Evolutionary conservation across 768 basidiomycete genomes (phyloP).

Genomic region (Calocybe gangraenosa): DNA sequence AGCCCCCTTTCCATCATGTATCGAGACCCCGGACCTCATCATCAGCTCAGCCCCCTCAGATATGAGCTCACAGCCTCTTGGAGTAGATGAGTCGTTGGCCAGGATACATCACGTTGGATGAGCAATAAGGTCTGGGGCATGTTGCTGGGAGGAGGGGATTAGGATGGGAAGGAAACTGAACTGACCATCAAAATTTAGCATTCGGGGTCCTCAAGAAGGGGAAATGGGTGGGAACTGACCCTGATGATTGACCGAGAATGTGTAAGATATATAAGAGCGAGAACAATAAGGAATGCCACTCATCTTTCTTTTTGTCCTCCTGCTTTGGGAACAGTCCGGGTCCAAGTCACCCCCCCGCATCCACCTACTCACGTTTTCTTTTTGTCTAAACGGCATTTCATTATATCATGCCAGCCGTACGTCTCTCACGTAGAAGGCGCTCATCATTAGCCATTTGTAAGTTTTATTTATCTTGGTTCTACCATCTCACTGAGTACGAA

Average conservation of each 20-base stretch:
- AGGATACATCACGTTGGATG: not conserved
- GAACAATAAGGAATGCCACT: slow-evolving; percentile 16
- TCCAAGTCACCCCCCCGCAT: not conserved
- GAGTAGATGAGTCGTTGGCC: not conserved
- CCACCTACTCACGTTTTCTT: not conserved
- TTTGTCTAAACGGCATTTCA: not conserved
- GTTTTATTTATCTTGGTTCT: slow-evolving; percentile 1
- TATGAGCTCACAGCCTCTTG: not conserved
- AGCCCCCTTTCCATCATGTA: not conserved
- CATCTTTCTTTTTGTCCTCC: slow-evolving; percentile 17
- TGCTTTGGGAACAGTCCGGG: slow-evolving; percentile 12
- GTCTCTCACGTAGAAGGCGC: slow-evolving; percentile 15
- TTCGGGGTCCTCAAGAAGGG: slow-evolving; percentile 11
- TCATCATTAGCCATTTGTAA: slow-evolving; percentile 15
- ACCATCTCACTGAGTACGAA: too few species aligned
- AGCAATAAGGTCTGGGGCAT: slow-evolving; percentile 1
- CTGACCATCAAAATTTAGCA: slow-evolving; percentile 1
- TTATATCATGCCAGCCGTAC: slow-evolving; percentile 16
- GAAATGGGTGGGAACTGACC: not conserved
- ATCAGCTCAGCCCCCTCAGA: not conserved
- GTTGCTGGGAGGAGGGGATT: not conserved
- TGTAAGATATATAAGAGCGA: slow-evolving; percentile 11
- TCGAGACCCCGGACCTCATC: not conserved
- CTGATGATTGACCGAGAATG: slow-evolving; percentile 6
- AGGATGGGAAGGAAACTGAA: not conserved